Evolutionary conservation across 2,329 filamentous ascomycete species (phyloP).

Genomic region (Pseudogymnoascus sp.): DNA sequence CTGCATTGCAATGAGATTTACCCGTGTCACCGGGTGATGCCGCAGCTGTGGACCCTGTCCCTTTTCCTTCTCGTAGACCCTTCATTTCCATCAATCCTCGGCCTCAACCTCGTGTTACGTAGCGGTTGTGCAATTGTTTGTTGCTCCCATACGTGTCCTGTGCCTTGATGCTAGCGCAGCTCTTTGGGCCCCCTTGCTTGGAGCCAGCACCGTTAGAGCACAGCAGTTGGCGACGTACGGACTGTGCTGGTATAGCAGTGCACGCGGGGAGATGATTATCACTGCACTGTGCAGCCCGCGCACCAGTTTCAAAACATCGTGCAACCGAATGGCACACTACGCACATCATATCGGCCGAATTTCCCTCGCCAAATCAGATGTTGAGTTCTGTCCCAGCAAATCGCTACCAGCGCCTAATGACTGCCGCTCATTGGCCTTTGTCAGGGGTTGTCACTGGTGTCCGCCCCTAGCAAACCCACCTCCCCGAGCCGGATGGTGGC

Average conservation of each 20-base stretch:
- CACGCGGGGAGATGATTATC: not conserved
- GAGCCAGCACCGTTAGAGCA: not conserved
- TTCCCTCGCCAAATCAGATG: not conserved
- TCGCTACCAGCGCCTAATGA: not conserved
- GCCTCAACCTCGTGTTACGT: not conserved
- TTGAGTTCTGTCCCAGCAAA: not conserved
- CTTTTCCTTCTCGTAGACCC: not conserved
- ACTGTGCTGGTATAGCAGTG: not conserved
- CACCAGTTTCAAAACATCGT: not conserved
- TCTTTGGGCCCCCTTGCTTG: not conserved
- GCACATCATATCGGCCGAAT: conserved; percentile 1
- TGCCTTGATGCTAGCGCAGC: not conserved
- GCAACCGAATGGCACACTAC: not conserved
- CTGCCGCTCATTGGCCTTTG: not conserved
- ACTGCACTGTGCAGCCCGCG: not conserved
- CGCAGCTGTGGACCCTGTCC: not conserved
- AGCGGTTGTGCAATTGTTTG: not conserved
- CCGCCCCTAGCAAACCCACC: not conserved
- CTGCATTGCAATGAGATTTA: not conserved
- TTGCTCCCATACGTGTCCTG: not conserved
- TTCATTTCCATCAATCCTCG: not conserved
- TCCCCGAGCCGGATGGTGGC: not conserved
- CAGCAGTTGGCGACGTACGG: not conserved
- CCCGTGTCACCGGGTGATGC: not conserved
- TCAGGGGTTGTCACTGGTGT: not conserved